Evolutionary conservation across 345 rosid species (phyloP), one percentile per base, ranked within the genome.

Genomic region (Trapa incisa): DNA sequence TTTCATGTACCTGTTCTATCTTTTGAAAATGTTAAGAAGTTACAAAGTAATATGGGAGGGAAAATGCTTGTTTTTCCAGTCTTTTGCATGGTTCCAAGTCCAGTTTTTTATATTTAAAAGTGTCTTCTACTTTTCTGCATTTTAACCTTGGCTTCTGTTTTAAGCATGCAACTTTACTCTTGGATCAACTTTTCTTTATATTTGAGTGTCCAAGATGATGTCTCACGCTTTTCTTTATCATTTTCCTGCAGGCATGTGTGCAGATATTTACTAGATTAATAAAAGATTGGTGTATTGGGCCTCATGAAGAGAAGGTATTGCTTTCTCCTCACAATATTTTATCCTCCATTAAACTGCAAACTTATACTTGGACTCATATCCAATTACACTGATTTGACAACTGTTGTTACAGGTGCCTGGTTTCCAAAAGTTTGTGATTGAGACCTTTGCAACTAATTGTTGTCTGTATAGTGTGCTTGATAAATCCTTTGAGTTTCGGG

Each of bases 231-330:
- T 37, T 62, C 42, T 64, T 45, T 60, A 47, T 37, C 45, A 61
- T 48, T 66, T 15, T 68, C 65, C 54, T 67, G 71, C 80, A 94
- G 99, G 85, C 88, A 61, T 87, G 96, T 60, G 97, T 89, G 67
- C 99, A 94, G 81, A 94, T 94, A 76, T 88, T 94, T 79, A 80
- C 79, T 66, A 83, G 85, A 77, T 80, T 94, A 69, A 89, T 89
- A 56, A 91, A 91, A 84, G 99, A 94, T 79, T 91, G 99, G 99
- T 83, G 88, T 67, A 74, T 74, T 54, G 72, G 78, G 72, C 80
- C 89, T 57, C 68, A 66, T 64, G 84, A 73, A 42, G 91, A 85
- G 80, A 96, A 89, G 77, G 87, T 84, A 85, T 89, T 88, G 17
- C 22, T 41, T 39, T 14, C 42, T 52, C 65, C 41, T 35, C 47